Base-by-base conservation (phyloP, 176 grass and related monocot genomes). In the Tillandsia leiboldiana region DNA sequence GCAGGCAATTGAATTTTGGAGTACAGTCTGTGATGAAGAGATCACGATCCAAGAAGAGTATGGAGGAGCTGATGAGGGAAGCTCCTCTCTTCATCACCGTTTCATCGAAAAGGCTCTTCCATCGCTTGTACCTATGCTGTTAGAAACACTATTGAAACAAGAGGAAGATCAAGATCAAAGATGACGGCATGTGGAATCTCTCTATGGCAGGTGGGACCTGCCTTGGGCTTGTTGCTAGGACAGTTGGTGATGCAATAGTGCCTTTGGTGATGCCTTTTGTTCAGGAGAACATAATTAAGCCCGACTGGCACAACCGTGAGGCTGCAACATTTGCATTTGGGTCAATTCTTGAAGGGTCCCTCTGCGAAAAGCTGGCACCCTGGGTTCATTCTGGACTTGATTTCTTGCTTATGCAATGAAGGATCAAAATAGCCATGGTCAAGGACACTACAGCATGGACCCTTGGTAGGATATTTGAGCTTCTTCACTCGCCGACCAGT, bases 241-340 rank as follows among this genome's bases (percentile, higher is more conserved):
- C 85, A 77, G 83, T 91, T 53, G 80, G 85, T 3, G 88, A 96
- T 88, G 78, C 70, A 48, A 51, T 96, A 50, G 85, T 96, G 10
- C 85, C 83, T 59, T 72, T 86, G 80, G 88, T 86, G 48, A 96
- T 91, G 83, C 92, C 83, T 13, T 91, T 96, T 82, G 72, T 91
- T 3, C 83, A 91, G 83, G 69, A 50, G 49, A 96, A 96, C 75
- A 91, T 88, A 66, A 80, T 83, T 76, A 96, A 91, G 73, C 67
- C 75, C 68, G 92, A 91, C 66, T 96, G 88, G 92, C 71, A 59
- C 49, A 69, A 56, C 72, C 92, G 83, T 0, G 92, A 96, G 78
- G 92, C 88, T 53, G 88, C 92, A 56, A 91, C 85, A 56, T 96
- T 86, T 88, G 92, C 92, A 70, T 96, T 96, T 96, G 92, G 92